Base-by-base conservation (phyloP, 371 early-diverging fungal genomes). In the Gilbertella persicaria region DNA sequence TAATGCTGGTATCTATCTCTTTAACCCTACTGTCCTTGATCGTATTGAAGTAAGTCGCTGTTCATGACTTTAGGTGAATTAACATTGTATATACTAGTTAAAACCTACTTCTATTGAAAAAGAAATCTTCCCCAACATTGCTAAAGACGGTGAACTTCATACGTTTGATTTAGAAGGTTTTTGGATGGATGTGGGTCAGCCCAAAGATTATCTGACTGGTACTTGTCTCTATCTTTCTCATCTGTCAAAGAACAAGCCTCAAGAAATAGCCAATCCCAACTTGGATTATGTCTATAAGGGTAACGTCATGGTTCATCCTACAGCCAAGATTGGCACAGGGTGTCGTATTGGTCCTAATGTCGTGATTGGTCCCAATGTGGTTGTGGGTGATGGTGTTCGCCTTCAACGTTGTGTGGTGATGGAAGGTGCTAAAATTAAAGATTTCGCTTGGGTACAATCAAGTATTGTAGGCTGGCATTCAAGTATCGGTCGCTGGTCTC, bases 111-210 rank as follows among this genome's bases (percentile, higher is more conserved):
- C 95, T 8, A 98, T 98, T 55, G 99, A 99, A 75, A 98, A 95
- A 72, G 99, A 99, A 65, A 84, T 98, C 13, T 99, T 99, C 85
- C 99, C 99, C 21, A 53, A 53, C 50, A 93, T 99, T 89, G 98
- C 98, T 10, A 69, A 71, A 17, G 93, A 94, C 51, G 65, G 69
- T 23, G 84, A 92, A 66, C 85, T 99, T 50, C 93, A 93, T 68
- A 85, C 93, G 26, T 97, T 95, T 74, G 93, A 94, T 28, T 83
- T 99, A 49, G 90, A 95, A 48, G 99, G 99, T 51, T 99, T 93
- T 87, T 99, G 99, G 99, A 97, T 96, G 97, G 99, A 99, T 66
- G 99, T 99, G 49, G 99, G 99, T 33, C 99, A 99, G 78, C 99
- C 99, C 55, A 94, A 93, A 71, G 99, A 99, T 72, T 99, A 93